A percentile compares a stretch with the other conserved stretches of the same genome.
Conservation (phyloP, 2,329 filamentous ascomycete species). For the Rosellinia necatrix region DNA sequence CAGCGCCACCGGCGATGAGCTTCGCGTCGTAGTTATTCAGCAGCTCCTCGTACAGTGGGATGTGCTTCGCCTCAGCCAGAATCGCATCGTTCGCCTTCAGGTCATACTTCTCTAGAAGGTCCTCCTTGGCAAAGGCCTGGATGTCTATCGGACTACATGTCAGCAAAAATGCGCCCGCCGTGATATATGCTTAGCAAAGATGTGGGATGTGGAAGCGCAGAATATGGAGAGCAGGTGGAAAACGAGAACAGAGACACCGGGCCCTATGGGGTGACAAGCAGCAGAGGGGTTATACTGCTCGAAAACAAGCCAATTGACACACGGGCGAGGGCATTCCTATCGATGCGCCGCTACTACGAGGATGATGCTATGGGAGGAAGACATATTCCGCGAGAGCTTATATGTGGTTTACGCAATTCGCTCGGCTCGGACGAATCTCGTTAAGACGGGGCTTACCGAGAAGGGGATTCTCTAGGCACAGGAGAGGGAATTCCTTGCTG, state of each 20-base stretch:
- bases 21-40: conserved; percentile 91
- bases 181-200: not conserved
- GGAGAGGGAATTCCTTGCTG: conserved; percentile 80
- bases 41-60: conserved; percentile 88
- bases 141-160: conserved; percentile 66
- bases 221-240: too few species aligned
- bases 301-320: too few species aligned
- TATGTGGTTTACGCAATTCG: too few species aligned
- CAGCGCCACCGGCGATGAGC: conserved; percentile 92
- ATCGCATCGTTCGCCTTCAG: conserved; percentile 98
- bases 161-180: conserved; percentile 14
- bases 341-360: too few species aligned
- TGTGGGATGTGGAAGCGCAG: not conserved
- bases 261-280: not conserved
- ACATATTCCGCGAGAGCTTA: too few species aligned
- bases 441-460: conserved; percentile 66
- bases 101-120: conserved; percentile 87
- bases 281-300: too few species aligned
- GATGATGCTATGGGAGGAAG: too few species aligned
- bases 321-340: too few species aligned
- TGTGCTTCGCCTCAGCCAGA: conserved; percentile 90
- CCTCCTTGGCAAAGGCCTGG: conserved; percentile 81
- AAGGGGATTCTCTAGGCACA: conserved; percentile 96
- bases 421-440: too few species aligned
- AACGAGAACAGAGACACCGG: too few species aligned